Conservation (phyloP, 129 eudicot genomes). For the Solidago caesia region DNA sequence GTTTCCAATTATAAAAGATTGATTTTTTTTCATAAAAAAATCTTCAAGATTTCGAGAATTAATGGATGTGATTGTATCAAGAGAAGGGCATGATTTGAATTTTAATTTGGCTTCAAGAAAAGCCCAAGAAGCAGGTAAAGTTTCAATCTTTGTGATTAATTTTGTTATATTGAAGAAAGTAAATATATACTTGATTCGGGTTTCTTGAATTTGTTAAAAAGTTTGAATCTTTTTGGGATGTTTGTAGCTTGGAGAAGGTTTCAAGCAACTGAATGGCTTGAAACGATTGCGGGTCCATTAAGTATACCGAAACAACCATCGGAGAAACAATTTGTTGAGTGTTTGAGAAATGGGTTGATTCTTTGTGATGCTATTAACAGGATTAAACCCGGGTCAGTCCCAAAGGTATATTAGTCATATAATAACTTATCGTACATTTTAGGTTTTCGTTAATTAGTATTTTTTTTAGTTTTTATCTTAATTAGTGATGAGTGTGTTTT, state of each 20-base stretch:
- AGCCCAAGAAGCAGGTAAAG: slow-evolving; percentile 84
- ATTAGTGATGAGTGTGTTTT: background rate
- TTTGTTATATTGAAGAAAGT: background rate
- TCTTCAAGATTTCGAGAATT: slow-evolving; percentile 24
- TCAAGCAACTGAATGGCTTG: slow-evolving; percentile 86
- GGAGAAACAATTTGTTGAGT: slow-evolving; percentile 73
- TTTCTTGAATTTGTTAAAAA: background rate
- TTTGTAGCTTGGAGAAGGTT: slow-evolving; percentile 71
- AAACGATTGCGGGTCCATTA: slow-evolving; percentile 74
- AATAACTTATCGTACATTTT: background rate
- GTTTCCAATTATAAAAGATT: slow-evolving; percentile 33
- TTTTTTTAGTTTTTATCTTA: background rate
- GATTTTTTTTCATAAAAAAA: slow-evolving; percentile 2
- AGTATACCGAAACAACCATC: slow-evolving; percentile 66
- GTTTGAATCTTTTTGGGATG: background rate
- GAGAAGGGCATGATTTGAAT: slow-evolving; percentile 52
- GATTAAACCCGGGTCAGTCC: slow-evolving; percentile 83
- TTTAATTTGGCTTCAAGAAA: slow-evolving; percentile 84
- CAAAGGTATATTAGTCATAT: slow-evolving; percentile 51
- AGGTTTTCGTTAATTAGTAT: background rate
- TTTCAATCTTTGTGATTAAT: background rate
- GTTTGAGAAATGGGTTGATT: slow-evolving; percentile 84
- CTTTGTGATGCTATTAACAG: slow-evolving; percentile 92
- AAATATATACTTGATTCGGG: background rate
- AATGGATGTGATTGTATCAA: slow-evolving; percentile 61